Evolutionary conservation across 371 early-diverging fungal species (phyloP), one percentile per base, ranked within the genome.

Genomic region (Syncephalastrum racemosum): DNA sequence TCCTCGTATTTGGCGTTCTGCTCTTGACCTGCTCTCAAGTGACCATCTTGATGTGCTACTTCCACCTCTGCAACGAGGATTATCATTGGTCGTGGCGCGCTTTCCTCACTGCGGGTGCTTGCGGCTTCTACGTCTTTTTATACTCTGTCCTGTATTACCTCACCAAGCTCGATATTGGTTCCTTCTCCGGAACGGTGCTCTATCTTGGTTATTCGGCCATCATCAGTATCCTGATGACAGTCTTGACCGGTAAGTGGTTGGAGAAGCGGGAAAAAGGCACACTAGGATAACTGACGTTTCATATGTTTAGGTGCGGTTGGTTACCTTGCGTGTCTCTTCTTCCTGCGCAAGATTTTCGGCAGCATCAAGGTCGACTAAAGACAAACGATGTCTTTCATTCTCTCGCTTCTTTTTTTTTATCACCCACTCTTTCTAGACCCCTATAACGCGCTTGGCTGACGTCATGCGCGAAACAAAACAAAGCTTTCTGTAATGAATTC

Each of bases 21-120:
- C 63, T 90, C 15, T 58, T 93, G 41, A 92, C 94, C 0, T 90
- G 91, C 47, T 78, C 86, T 7, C 85, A 91, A 66, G 87, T 93
- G 12, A 83, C 96, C 3, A 79, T 94, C 18, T 71, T 94, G 47
- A 78, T 93, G 74, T 83, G 86, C 25, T 95, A 93, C 71, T 90
- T 95, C 80, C 88, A 90, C 56, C 81, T 94, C 19, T 91, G 93
- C 67, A 74, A 91, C 3, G 96, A 97, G 72, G 91, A 95, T 66
- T 94, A 94, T 63, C 82, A 85, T 55, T 94, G 97, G 97, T 86
- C 86, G 64, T 97, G 97, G 97, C 79, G 93, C 25, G 83, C 96
- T 1, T 94, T 94, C 75, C 71, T 93, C 47, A 91, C 93, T 4
- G 79, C 88, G 0, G 97, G 93, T 5, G 84, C 91, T 14, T 84